Conservation (phyloP, 225 moss, liverwort and hornwort species). For the Marchantia paleacea region DNA sequence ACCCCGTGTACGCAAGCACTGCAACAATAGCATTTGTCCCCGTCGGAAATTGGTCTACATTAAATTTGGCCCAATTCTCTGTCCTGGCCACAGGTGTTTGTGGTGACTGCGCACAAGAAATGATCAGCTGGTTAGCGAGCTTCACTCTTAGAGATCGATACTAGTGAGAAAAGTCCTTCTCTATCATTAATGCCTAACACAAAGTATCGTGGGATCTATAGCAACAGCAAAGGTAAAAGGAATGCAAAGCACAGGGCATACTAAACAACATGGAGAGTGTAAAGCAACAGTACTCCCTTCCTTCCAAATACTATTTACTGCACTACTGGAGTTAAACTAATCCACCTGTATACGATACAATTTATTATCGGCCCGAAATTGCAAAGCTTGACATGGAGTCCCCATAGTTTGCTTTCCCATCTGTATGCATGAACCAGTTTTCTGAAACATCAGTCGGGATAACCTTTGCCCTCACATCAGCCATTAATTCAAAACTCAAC, state of each 20-base stretch:
- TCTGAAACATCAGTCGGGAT: background rate
- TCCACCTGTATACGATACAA: slow-evolving; percentile 90
- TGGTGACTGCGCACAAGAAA: slow-evolving; percentile 59
- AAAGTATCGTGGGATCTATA: too few species aligned
- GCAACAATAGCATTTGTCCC: slow-evolving; percentile 98
- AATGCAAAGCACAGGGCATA: too few species aligned
- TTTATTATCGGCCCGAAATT: slow-evolving; percentile 80
- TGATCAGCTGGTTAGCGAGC: background rate
- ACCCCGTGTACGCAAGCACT: slow-evolving; percentile 96
- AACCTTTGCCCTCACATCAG: background rate
- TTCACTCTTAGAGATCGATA: too few species aligned
- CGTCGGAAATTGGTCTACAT: slow-evolving; percentile 83
- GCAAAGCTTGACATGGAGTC: slow-evolving; percentile 87
- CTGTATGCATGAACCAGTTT: slow-evolving; percentile 36
- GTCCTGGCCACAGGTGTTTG: slow-evolving; percentile 96
- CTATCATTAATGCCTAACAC: too few species aligned
- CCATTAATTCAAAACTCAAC: too few species aligned
- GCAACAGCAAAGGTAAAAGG: too few species aligned
- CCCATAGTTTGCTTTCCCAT: slow-evolving; percentile 99
- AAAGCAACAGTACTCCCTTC: too few species aligned
- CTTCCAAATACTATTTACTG: background rate
- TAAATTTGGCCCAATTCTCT: slow-evolving; percentile 72
- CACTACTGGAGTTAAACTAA: background rate
- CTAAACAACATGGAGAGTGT: too few species aligned
- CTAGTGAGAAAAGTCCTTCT: too few species aligned